phyloP scores from a whole-genome alignment of 2,329 filamentous ascomycete species.

The Chaetomiaceae sp. region DNA sequence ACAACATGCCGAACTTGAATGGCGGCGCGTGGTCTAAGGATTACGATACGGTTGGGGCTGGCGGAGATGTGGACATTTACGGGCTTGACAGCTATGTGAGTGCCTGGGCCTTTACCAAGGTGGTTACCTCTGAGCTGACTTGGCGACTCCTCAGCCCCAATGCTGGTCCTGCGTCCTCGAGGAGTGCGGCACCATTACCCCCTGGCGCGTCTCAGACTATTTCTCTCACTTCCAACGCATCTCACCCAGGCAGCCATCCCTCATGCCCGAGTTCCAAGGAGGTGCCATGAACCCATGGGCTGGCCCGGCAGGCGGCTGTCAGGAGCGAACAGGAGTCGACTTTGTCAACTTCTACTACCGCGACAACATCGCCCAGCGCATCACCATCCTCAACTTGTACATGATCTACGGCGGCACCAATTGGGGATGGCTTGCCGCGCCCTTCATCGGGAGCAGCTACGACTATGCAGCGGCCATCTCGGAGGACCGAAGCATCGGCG shows the following conservation, averaged over 20 bases:
- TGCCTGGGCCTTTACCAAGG: background rate
- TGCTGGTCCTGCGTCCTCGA: constrained; percentile 7
- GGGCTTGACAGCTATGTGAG: constrained; percentile 5
- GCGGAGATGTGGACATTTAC: constrained; percentile 5
- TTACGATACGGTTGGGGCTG: constrained; percentile 5
- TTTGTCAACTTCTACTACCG: constrained; percentile 10
- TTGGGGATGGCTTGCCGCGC: constrained; percentile 4
- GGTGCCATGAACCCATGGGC: constrained; percentile 1
- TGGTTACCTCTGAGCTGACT: background rate
- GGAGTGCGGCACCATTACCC: background rate
- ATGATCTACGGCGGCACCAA: constrained; percentile 9
- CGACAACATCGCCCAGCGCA: background rate
- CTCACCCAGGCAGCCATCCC: background rate
- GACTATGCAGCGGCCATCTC: constrained; percentile 5
- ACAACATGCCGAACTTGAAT: constrained; percentile 3
- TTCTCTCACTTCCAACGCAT: background rate
- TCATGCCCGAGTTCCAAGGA: constrained; percentile 9
- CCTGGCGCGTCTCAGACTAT: constrained; percentile 1
- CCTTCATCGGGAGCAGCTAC: constrained; percentile 1
- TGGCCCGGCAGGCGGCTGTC: background rate
- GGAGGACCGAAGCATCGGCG: constrained; percentile 1
- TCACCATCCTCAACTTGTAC: constrained; percentile 3
- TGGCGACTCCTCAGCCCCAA: constrained; percentile 1
- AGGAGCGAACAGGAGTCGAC: background rate
- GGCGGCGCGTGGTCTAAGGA: background rate